Conservation (phyloP, 2,329 filamentous ascomycete genomes). For the Fusarium sp. region DNA sequence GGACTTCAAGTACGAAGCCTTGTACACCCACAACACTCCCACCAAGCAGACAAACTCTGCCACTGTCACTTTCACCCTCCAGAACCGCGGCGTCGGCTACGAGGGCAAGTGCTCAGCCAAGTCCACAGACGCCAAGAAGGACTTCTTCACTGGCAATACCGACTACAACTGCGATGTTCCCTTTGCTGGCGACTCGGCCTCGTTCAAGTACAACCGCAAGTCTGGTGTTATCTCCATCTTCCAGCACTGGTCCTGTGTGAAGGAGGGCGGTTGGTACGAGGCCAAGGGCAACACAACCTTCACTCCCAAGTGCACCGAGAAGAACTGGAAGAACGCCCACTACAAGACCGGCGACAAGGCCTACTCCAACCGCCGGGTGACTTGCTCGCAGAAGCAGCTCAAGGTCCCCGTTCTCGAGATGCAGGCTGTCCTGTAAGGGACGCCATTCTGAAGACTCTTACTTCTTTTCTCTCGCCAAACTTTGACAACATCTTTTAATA, state of each 20-base stretch:
- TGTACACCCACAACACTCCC: slow-evolving; percentile 62
- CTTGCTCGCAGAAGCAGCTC: slow-evolving; percentile 47
- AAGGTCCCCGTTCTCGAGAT: slow-evolving; percentile 49
- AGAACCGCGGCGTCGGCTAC: slow-evolving; percentile 60
- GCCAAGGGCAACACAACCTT: slow-evolving; percentile 49
- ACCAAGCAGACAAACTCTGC: slow-evolving; percentile 63
- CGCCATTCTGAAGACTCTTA: background rate
- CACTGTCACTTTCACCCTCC: slow-evolving; percentile 62
- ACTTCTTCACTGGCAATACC: slow-evolving; percentile 64
- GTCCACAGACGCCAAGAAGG: slow-evolving; percentile 58
- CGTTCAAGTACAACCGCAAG: slow-evolving; percentile 61
- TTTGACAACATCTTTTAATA: slow-evolving; percentile 28
- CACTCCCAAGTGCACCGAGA: slow-evolving; percentile 48
- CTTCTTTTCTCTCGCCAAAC: slow-evolving; percentile 8
- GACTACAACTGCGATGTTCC: slow-evolving; percentile 60
- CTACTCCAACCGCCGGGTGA: slow-evolving; percentile 49
- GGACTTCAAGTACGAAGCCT: slow-evolving; percentile 63
- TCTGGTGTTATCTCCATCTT: slow-evolving; percentile 57
- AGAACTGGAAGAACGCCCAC: slow-evolving; percentile 49
- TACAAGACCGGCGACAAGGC: slow-evolving; percentile 49
- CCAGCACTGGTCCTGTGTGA: slow-evolving; percentile 64
- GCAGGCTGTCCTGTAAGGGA: slow-evolving; percentile 46
- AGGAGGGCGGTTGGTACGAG: slow-evolving; percentile 54
- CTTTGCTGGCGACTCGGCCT: slow-evolving; percentile 47
- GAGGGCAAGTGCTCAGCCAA: slow-evolving; percentile 56